Evolutionary conservation across 169 alveolate species (phyloP).

Genomic region (Fabrea salina): DNA sequence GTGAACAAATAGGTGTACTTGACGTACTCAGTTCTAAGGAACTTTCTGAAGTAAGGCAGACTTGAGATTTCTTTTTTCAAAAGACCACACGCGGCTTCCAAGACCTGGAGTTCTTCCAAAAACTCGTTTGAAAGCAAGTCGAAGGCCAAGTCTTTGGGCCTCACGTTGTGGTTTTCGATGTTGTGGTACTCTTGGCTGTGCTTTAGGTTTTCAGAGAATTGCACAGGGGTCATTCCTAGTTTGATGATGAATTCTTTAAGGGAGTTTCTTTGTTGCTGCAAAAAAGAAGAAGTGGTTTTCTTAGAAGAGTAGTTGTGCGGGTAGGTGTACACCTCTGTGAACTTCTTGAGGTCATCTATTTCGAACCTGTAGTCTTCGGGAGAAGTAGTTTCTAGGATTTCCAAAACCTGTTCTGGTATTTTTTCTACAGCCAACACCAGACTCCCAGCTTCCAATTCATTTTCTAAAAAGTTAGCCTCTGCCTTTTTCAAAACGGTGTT

Average conservation of each 20-base stretch:
- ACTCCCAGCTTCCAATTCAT: background rate
- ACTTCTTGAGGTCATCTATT: background rate
- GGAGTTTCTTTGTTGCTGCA: background rate
- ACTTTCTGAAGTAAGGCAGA: constrained; percentile 46
- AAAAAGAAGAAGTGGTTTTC: background rate
- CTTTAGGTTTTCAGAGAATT: constrained; percentile 25
- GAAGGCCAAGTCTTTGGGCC: constrained; percentile 23
- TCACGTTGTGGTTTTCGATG: background rate
- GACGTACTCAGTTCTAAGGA: constrained; percentile 37
- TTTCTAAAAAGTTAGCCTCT: background rate
- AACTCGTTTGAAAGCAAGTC: background rate
- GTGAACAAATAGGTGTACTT: constrained; percentile 43
- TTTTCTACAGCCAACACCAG: background rate
- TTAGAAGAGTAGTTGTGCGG: background rate
- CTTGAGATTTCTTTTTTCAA: constrained; percentile 37
- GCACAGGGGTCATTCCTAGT: background rate
- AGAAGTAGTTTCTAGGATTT: background rate
- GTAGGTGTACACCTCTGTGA: background rate
- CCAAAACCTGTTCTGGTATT: background rate
- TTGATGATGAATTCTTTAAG: background rate
- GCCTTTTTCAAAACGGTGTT: background rate
- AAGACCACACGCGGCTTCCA: constrained; percentile 38
- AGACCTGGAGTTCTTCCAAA: constrained; percentile 10
- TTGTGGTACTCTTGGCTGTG: background rate
- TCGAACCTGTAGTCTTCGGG: background rate